phyloP scores from a whole-genome alignment of 495 filamentous ascomycete species.

The Penicillium dipodomyicola region DNA sequence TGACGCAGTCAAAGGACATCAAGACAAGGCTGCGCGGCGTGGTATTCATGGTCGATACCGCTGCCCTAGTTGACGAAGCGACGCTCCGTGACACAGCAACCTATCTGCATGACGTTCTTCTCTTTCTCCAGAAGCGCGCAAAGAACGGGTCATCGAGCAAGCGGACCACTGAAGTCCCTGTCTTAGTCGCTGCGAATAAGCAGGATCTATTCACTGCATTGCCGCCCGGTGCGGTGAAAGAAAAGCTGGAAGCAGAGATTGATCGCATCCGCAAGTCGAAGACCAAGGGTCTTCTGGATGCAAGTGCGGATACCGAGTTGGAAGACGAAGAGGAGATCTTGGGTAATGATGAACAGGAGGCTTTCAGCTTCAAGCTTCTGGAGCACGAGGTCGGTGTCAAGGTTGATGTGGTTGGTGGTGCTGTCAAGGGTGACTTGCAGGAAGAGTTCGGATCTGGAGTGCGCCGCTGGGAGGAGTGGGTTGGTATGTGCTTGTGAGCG shows the following conservation, averaged over 20 bases:
- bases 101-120: constrained; percentile 83
- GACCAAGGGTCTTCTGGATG: constrained; percentile 76
- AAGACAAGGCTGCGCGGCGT: constrained; percentile 67
- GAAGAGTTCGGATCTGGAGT: constrained; percentile 57
- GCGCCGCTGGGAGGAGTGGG: constrained; percentile 86
- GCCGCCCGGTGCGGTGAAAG: constrained; percentile 73
- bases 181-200: constrained; percentile 91
- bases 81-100: constrained; percentile 61
- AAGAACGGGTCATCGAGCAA: constrained; percentile 52
- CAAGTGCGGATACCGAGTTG: constrained; percentile 53
- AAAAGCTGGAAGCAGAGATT: constrained; percentile 76
- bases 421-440: constrained; percentile 64
- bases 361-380: constrained; percentile 78
- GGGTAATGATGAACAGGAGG: constrained; percentile 66
- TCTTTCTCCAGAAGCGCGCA: constrained; percentile 76
- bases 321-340: constrained; percentile 79
- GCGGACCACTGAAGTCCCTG: constrained; percentile 60
- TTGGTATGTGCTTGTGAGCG: constrained; percentile 57
- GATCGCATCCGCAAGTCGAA: constrained; percentile 72
- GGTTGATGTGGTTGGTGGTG: constrained; percentile 77
- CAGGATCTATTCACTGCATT: constrained; percentile 92
- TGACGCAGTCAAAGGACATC: constrained; percentile 45
- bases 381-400: constrained; percentile 71
- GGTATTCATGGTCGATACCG: constrained; percentile 84
- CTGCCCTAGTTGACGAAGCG: constrained; percentile 60